These are phyloP conservation scores for Cucurbita maxima DNA, from an alignment of 306 rosid genomes.

Conservation along the genomic window DNA sequence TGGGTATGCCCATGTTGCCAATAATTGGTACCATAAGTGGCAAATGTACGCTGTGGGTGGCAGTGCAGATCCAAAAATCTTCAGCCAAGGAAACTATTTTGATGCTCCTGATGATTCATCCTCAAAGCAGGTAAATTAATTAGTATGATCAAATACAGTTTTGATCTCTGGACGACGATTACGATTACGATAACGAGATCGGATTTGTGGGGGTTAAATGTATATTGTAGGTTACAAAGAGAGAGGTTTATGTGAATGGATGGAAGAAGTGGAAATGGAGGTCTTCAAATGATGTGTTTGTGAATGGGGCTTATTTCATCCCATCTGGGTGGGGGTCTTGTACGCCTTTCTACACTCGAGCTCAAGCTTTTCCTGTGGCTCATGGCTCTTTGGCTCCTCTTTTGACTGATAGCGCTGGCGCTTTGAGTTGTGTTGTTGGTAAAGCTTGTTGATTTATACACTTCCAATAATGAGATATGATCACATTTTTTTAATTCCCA, in stretches of 20 bases:
- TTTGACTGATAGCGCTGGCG: conserved; percentile 55
- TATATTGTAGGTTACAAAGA: conserved; percentile 44
- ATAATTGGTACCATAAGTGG: conserved; percentile 70
- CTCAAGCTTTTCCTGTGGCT: conserved; percentile 44
- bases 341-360: conserved; percentile 35
- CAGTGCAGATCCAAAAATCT: conserved; percentile 74
- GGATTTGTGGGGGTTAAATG: background rate
- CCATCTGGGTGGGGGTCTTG: conserved; percentile 79
- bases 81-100: conserved; percentile 65
- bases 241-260: conserved; percentile 21
- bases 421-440: conserved; percentile 33
- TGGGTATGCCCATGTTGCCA: conserved; percentile 76
- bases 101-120: conserved; percentile 19
- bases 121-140: conserved; percentile 34
- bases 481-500: background rate
- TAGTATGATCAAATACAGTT: background rate
- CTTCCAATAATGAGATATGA: background rate
- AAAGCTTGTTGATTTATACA: conserved; percentile 25
- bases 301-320: conserved; percentile 75
- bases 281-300: conserved; percentile 47
- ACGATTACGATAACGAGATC: background rate
- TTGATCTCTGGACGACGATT: background rate
- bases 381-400: conserved; percentile 48
- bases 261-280: conserved; percentile 90
- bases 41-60: conserved; percentile 85